phyloP scores from a whole-genome alignment of 306 rosid species.

The Quillaja saponaria region DNA sequence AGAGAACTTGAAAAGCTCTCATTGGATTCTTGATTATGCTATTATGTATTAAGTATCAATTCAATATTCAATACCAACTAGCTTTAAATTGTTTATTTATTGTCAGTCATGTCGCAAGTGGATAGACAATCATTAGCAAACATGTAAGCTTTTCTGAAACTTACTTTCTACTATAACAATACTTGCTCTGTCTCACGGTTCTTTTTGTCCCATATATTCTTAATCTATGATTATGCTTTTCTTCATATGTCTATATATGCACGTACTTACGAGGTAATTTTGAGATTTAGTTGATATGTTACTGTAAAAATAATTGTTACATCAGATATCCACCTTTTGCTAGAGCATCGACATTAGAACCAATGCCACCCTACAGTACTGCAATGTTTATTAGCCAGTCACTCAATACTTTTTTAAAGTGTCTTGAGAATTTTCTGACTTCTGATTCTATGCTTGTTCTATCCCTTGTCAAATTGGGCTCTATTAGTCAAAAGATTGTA shows the following conservation, averaged over 20 bases:
- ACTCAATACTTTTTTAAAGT: too few relatives aligned
- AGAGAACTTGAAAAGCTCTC: slow-evolving; percentile 65
- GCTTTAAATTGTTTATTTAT: slow-evolving; percentile 20
- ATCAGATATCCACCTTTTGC: slow-evolving; percentile 29
- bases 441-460: too few relatives aligned
- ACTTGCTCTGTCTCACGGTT: slow-evolving; percentile 26
- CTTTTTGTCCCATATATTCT: slow-evolving; percentile 15
- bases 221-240: not conserved
- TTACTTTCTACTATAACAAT: slow-evolving; percentile 14
- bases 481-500: slow-evolving; percentile 35
- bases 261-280: not conserved
- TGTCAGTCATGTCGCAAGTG: slow-evolving; percentile 19
- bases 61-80: slow-evolving; percentile 16
- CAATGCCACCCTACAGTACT: too few relatives aligned
- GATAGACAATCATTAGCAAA: slow-evolving; percentile 26
- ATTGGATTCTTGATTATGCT: slow-evolving; percentile 56
- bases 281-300: slow-evolving; percentile 3
- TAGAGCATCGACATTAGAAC: slow-evolving; percentile 1
- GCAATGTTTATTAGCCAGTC: too few relatives aligned
- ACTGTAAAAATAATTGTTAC: slow-evolving; percentile 23
- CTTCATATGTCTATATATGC: slow-evolving; percentile 8
- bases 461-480: too few relatives aligned
- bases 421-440: too few relatives aligned
- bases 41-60: slow-evolving; percentile 26
- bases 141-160: slow-evolving; percentile 32